Percentiles rank a stretch among this genome's conserved stretches.
phyloP scores from a whole-genome alignment of 2,329 filamentous ascomycete genomes.

The Alternaria atra region DNA sequence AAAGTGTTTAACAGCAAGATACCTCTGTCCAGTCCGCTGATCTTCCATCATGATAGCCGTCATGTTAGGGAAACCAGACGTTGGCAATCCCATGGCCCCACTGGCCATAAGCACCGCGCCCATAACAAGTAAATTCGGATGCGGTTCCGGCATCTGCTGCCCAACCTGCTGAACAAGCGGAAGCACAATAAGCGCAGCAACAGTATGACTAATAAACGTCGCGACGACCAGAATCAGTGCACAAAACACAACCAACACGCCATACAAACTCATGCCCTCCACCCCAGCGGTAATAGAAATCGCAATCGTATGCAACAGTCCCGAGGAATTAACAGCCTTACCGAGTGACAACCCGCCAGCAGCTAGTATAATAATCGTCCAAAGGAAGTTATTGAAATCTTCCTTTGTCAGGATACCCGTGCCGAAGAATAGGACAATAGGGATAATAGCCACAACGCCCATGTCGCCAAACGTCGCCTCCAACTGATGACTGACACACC shows the following conservation, averaged over 20 bases:
- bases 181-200: slow-evolving; percentile 92
- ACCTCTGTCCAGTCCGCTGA: slow-evolving; percentile 85
- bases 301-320: slow-evolving; percentile 88
- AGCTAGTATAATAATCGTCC: slow-evolving; percentile 99
- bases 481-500: slow-evolving; percentile 91
- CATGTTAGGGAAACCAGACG: slow-evolving; percentile 98
- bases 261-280: slow-evolving; percentile 82
- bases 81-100: slow-evolving; percentile 96
- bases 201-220: slow-evolving; percentile 97
- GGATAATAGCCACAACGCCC: slow-evolving; percentile 97
- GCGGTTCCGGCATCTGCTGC: slow-evolving; percentile 81
- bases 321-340: slow-evolving; percentile 92
- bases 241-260: slow-evolving; percentile 85
- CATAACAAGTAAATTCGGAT: slow-evolving; percentile 96
- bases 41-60: slow-evolving; percentile 99
- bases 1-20: slow-evolving; percentile 92
- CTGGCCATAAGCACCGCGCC: slow-evolving; percentile 94
- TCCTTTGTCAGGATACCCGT: slow-evolving; percentile 96
- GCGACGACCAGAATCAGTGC: slow-evolving; percentile 87
- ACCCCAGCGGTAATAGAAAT: slow-evolving; percentile 76
- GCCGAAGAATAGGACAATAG: slow-evolving; percentile 94
- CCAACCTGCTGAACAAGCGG: slow-evolving; percentile 91
- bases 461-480: slow-evolving; percentile 93
- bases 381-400: slow-evolving; percentile 99
- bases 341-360: slow-evolving; percentile 92